phyloP scores from a whole-genome alignment of 176 grass and related monocot genomes.

The Panicum miliaceum region DNA sequence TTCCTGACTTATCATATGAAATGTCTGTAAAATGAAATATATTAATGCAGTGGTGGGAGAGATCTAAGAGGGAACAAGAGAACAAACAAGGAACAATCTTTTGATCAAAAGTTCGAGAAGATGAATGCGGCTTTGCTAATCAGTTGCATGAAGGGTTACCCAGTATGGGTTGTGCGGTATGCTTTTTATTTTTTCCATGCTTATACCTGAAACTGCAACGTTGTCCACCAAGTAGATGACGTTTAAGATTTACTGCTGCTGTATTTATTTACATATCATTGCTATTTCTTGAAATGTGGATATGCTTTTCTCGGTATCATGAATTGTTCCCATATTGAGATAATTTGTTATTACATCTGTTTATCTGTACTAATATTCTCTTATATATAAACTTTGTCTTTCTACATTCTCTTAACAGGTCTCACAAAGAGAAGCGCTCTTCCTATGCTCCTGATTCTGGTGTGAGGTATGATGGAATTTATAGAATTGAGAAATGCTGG shows the following conservation, averaged over 20 bases:
- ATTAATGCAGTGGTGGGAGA: conserved; percentile 70
- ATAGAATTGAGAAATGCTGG: conserved; percentile 95
- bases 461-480: conserved; percentile 83
- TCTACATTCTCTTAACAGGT: conserved; percentile 49
- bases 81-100: conserved; percentile 87
- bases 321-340: background rate
- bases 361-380: background rate
- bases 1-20: background rate
- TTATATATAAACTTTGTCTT: background rate
- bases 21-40: conserved; percentile 30
- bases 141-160: conserved; percentile 80
- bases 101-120: conserved; percentile 87
- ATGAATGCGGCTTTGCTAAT: conserved; percentile 70
- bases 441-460: conserved; percentile 80
- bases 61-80: conserved; percentile 90
- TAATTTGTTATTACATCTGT: background rate
- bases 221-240: background rate
- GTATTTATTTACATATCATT: background rate
- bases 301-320: background rate
- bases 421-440: conserved; percentile 85
- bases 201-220: background rate
- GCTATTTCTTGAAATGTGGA: background rate
- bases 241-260: background rate
- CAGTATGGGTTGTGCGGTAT: conserved; percentile 83
- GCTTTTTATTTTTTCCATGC: conserved; percentile 8